A percentile compares a stretch with the other conserved stretches of the same genome.
Evolutionary conservation across 441 rosid species (phyloP).

Genomic region (Syzygium syzygioides): DNA sequence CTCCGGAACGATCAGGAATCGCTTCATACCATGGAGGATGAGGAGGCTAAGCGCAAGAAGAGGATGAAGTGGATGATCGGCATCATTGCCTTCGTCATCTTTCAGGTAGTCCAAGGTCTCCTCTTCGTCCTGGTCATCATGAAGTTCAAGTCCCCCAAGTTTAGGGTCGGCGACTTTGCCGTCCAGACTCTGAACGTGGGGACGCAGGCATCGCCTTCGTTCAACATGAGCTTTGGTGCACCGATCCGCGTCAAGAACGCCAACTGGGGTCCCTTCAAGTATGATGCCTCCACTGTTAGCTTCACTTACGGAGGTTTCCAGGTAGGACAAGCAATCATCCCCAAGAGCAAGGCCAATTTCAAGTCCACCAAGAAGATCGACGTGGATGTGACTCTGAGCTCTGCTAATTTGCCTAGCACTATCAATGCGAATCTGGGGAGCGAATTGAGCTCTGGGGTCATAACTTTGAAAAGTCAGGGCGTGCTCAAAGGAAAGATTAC

Average conservation of each 20-base stretch:
- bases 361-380: conserved; percentile 12
- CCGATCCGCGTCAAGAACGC: not conserved
- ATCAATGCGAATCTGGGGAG: not conserved
- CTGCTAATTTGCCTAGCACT: not conserved
- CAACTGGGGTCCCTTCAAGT: conserved; percentile 4
- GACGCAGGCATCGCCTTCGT: not conserved
- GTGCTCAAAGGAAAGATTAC: not conserved
- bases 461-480: not conserved
- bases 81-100: not conserved
- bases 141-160: not conserved
- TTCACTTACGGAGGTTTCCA: conserved; percentile 6
- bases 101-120: not conserved
- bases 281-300: conserved; percentile 1
- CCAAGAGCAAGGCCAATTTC: conserved; percentile 11
- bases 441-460: not conserved
- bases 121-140: not conserved
- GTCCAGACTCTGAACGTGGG: not conserved
- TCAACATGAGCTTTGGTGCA: not conserved
- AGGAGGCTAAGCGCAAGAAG: not conserved
- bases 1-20: not conserved
- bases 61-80: not conserved
- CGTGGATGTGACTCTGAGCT: conserved; percentile 1
- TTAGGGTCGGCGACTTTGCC: not conserved
- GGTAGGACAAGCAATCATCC: conserved; percentile 7
- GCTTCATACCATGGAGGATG: not conserved